These are phyloP conservation scores for Phytopythium kandeliae DNA, from an alignment of 352 stramenopile genomes.

Conservation along the genomic window DNA sequence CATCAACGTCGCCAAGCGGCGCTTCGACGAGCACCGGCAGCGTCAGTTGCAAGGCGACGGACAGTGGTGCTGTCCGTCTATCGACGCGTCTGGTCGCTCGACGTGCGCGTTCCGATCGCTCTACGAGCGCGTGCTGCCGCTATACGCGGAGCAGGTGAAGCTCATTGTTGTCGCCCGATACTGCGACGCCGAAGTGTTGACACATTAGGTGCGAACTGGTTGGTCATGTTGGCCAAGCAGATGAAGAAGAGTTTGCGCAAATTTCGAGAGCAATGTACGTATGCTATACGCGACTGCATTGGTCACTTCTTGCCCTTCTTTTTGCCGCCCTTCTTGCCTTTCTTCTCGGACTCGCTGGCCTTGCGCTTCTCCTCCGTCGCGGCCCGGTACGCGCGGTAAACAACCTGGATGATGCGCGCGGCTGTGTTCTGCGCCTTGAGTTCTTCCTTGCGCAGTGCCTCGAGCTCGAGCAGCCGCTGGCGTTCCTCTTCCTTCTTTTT, in stretches of 20 bases:
- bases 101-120: background rate
- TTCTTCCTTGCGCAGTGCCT: constrained; percentile 58
- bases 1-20: background rate
- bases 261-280: no score
- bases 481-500: constrained; percentile 72
- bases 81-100: no score
- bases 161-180: background rate
- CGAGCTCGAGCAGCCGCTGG: constrained; percentile 57
- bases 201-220: no score
- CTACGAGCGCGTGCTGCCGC: background rate
- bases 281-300: no score
- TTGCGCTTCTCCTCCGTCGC: constrained; percentile 64
- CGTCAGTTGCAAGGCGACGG: background rate
- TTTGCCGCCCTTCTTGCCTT: constrained; percentile 55
- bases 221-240: no score
- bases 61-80: background rate
- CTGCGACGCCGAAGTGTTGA: background rate
- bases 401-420: constrained; percentile 60
- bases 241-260: no score
- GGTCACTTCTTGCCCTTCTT: constrained; percentile 48
- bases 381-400: constrained; percentile 37
- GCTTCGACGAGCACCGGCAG: background rate
- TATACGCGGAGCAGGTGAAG: background rate
- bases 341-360: constrained; percentile 47
- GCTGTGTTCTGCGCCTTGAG: constrained; percentile 64